Evolutionary conservation across 2,329 filamentous ascomycete genomes (phyloP), one percentile per base, ranked within the genome.

Genomic region (Epichloe festucae): DNA sequence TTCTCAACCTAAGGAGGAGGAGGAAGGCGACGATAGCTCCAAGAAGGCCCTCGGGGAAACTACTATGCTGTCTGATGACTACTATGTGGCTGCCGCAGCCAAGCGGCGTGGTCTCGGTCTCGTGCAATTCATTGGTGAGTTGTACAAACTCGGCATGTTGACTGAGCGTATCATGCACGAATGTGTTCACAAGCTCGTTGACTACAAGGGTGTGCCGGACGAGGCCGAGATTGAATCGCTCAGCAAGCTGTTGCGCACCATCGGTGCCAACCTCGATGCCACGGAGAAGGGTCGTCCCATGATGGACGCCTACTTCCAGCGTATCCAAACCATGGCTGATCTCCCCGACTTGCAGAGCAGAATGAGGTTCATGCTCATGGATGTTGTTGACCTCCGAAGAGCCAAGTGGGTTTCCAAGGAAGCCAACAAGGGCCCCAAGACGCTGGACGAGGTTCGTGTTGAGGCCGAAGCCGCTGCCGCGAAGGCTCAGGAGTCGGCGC

Each of bases 161-260:
- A 98, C 93, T 55, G 88, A 96, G 69, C 87, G 91, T 67, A 98
- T 98, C 72, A 98, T 98, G 93, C 91, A 98, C 74, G 89, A 96
- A 71, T 98, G 93, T 78, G 89, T 98, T 31, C 85, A 89, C 73
- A 95, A 95, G 71, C 80, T 98, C 57, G 87, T 98, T 59, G 91
- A 98, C 71, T 97, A 94, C 70, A 85, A 91, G 64, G 89, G 88
- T 55, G 74, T 89, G 55, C 93, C 93, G 44, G 93, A 98, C 61
- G 93, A 98, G 72, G 87, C 91, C 50, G 90, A 96, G 68, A 85
- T 98, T 54, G 93, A 98, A 76, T 95, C 89, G 59, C 82, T 98
- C 69, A 89, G 85, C 62, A 96, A 94, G 73, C 78, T 98, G 56
- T 79, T 98, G 55, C 83, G 85, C 59, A 95, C 93, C 40, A 94